Conservation (phyloP, 148 eudicot genomes). For the Fagopyrum tataricum region DNA sequence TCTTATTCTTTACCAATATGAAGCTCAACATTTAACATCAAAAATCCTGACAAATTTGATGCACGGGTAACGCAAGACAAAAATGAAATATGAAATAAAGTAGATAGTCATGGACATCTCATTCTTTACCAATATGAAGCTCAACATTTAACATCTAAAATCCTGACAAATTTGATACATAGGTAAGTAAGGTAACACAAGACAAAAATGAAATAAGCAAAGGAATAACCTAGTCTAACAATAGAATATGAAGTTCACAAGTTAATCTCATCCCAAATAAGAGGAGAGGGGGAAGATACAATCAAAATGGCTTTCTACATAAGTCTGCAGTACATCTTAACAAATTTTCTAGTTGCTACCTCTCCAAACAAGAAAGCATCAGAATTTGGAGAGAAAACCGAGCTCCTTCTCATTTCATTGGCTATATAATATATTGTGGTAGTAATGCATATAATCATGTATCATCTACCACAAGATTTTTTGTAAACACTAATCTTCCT, state of each 20-base stretch:
- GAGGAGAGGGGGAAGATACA: neutral
- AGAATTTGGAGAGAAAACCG: conserved; percentile 1
- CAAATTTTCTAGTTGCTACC: neutral
- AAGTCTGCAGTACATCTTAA: neutral
- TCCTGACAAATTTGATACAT: neutral
- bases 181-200: neutral
- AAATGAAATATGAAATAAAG: neutral
- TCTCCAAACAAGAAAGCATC: conserved; percentile 12
- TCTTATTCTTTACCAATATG: neutral
- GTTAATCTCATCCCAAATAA: neutral
- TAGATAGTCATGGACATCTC: neutral
- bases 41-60: neutral
- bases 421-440: neutral
- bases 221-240: neutral
- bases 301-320: neutral
- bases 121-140: neutral
- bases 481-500: neutral
- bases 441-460: neutral
- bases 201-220: neutral
- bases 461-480: neutral
- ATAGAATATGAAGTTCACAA: neutral
- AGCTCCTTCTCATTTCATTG: neutral
- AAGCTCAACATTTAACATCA: neutral
- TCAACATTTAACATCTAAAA: neutral
- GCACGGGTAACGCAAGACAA: neutral